Conservation (phyloP, 1,139 yeast genomes). For the Arxiozyma slooffiae region DNA sequence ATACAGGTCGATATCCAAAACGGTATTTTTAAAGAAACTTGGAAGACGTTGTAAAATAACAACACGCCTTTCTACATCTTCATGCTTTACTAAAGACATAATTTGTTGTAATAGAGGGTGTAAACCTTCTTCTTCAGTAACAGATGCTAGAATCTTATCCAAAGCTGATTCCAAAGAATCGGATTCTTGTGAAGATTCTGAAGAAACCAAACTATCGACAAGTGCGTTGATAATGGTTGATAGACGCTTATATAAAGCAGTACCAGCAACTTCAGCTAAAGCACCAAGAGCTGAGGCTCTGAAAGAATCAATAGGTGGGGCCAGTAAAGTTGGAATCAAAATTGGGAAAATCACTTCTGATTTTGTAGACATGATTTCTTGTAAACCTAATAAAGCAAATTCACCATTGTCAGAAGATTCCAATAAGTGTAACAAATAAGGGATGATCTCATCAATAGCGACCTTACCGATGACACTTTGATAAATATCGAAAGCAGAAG, state of each 20-base stretch:
- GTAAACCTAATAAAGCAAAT: constrained; percentile 76
- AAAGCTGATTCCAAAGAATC: constrained; percentile 46
- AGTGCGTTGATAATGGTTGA: constrained; percentile 63
- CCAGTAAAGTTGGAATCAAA: constrained; percentile 71
- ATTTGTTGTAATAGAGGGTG: constrained; percentile 81
- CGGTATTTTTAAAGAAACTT: constrained; percentile 55
- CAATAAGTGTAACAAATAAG: constrained; percentile 65
- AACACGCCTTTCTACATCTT: constrained; percentile 57
- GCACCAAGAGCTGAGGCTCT: constrained; percentile 85
- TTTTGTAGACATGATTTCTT: constrained; percentile 86
- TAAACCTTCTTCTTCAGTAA: constrained; percentile 69
- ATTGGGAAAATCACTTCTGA: constrained; percentile 91
- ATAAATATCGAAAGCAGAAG: constrained; percentile 77
- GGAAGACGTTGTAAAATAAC: constrained; percentile 63
- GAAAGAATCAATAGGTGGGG: constrained; percentile 72
- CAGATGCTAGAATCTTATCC: constrained; percentile 59
- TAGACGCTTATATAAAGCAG: constrained; percentile 65
- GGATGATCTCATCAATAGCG: constrained; percentile 83
- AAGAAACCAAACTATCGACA: constrained; percentile 47
- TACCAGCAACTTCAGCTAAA: constrained; percentile 84
- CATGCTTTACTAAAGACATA: constrained; percentile 65
- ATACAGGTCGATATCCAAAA: constrained; percentile 63
- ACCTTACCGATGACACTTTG: constrained; percentile 74
- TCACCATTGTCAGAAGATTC: constrained; percentile 56
- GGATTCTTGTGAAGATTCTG: constrained; percentile 32